Percentiles rank a stretch among this genome's conserved stretches.
Conservation (phyloP, 2,329 filamentous ascomycete species). For the Penicillium sp. region DNA sequence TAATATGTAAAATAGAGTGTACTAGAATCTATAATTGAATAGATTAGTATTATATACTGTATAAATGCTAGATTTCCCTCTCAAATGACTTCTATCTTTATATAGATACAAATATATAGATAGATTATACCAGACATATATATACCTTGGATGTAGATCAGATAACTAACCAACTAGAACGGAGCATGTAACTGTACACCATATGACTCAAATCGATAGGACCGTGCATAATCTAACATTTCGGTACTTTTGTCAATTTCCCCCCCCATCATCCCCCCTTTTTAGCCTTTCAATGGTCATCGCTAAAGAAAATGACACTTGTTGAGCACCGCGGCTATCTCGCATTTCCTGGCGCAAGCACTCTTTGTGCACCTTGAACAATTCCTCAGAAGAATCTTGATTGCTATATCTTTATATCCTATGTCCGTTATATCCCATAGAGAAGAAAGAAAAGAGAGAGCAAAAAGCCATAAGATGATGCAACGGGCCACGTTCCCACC, state of each 20-base stretch:
- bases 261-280: neutral
- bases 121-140: neutral
- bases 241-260: neutral
- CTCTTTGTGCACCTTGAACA: neutral
- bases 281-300: neutral
- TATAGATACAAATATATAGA: neutral
- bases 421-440: neutral
- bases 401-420: neutral
- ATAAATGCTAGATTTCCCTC: neutral
- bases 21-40: neutral
- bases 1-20: neutral
- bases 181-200: neutral
- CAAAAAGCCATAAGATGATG: conserved; percentile 1
- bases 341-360: neutral
- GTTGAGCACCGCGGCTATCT: neutral
- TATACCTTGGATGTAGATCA: neutral
- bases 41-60: neutral
- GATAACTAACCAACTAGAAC: neutral
- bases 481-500: conserved; percentile 8
- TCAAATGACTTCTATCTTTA: neutral
- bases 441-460: neutral
- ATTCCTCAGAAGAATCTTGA: neutral
- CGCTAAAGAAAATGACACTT: neutral
- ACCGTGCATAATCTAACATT: neutral
- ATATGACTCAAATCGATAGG: neutral